phyloP scores from a whole-genome alignment of 2,329 filamentous ascomycete genomes.

The Tolypocladium ophioglossoides region DNA sequence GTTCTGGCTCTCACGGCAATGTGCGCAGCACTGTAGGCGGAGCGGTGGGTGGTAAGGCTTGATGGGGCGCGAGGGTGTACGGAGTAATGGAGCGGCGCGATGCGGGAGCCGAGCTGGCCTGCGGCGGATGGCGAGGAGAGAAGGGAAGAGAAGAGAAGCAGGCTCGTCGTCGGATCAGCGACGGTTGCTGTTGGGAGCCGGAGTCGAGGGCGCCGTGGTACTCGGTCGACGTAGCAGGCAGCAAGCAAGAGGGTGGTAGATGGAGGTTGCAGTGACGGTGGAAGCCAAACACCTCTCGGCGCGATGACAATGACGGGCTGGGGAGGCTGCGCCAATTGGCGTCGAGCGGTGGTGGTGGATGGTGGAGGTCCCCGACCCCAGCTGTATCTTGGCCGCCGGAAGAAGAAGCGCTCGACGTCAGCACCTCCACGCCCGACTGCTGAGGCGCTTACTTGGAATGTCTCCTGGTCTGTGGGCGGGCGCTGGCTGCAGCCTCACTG shows the following conservation, averaged over 20 bases:
- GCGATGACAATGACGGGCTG: constrained; percentile 6
- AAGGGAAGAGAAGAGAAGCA: neutral
- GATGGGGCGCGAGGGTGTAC: neutral
- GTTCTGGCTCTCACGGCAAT: neutral
- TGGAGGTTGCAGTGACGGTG: constrained; percentile 4
- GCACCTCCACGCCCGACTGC: neutral
- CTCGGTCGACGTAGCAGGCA: neutral
- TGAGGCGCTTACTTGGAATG: neutral
- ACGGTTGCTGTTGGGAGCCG: neutral
- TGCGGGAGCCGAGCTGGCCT: neutral
- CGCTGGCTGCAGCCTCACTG: neutral
- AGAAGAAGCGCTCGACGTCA: neutral
- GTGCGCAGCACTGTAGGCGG: neutral
- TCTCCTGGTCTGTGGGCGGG: neutral
- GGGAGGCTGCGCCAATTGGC: constrained; percentile 8
- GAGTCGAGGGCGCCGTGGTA: neutral
- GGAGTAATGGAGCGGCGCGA: neutral
- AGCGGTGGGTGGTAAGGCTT: neutral
- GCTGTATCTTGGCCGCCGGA: too few species aligned
- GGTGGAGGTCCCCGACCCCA: neutral
- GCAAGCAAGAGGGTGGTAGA: neutral
- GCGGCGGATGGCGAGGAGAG: neutral
- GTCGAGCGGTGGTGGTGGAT: constrained; percentile 3
- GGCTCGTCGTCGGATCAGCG: neutral
- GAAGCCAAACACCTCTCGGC: neutral